A percentile compares a stretch with the other conserved stretches of the same genome.
Conservation (phyloP, 2,329 filamentous ascomycete species). For the Penicillium paneum region DNA sequence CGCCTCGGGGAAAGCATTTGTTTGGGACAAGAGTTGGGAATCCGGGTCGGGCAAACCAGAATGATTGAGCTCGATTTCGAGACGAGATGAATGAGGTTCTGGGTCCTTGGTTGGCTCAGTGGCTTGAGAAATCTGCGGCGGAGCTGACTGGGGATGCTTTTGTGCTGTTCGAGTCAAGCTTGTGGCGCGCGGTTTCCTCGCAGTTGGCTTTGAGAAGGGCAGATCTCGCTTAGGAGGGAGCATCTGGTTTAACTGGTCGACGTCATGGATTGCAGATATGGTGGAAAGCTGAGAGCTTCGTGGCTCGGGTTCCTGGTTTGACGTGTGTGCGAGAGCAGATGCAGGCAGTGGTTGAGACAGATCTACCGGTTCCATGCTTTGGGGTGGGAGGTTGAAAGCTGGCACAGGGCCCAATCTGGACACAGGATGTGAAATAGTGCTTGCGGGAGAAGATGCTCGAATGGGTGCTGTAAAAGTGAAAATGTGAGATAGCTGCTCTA, state of each 20-base stretch:
- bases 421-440: neutral
- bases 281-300: constrained; percentile 23
- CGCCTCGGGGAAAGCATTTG: neutral
- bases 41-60: neutral
- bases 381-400: neutral
- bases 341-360: neutral
- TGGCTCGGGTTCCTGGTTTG: neutral
- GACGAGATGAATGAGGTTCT: neutral
- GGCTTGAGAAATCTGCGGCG: neutral
- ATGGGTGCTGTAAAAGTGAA: constrained; percentile 3
- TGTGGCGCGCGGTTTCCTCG: constrained; percentile 12
- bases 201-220: constrained; percentile 36
- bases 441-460: constrained; percentile 6
- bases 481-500: neutral
- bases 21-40: neutral
- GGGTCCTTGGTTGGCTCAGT: neutral
- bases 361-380: neutral
- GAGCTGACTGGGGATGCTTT: neutral
- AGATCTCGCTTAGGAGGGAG: constrained; percentile 45
- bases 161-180: neutral
- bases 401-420: neutral
- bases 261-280: constrained; percentile 27
- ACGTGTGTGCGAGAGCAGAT: neutral
- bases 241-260: constrained; percentile 31
- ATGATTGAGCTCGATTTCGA: neutral